A percentile compares a stretch with the other conserved stretches of the same genome.
phyloP scores from a whole-genome alignment of 225 moss, liverwort and hornwort genomes.

The Pleurozium schreberi region DNA sequence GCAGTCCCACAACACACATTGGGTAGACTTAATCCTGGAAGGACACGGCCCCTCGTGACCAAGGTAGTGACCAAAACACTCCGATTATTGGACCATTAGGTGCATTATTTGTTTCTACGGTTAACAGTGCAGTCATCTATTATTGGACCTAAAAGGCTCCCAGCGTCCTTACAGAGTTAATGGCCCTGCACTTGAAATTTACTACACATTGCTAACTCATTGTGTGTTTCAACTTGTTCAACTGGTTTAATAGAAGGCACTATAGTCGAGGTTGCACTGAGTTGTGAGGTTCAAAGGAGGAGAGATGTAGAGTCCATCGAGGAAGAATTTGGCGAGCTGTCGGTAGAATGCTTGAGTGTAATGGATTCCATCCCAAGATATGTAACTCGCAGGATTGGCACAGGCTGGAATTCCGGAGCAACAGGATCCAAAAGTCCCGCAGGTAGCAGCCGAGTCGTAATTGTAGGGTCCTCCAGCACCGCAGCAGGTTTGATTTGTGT shows the following conservation, averaged over 20 bases:
- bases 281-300: slow-evolving; percentile 17
- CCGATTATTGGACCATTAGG: no score
- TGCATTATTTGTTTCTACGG: not conserved
- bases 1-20: not conserved
- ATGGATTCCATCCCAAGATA: slow-evolving; percentile 30
- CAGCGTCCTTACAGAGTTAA: not conserved
- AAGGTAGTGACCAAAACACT: not conserved
- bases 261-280: not conserved
- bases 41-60: not conserved
- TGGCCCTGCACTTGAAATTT: not conserved
- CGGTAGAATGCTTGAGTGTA: slow-evolving; percentile 31
- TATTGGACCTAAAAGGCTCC: not conserved
- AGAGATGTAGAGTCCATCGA: slow-evolving; percentile 4
- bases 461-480: slow-evolving; percentile 26
- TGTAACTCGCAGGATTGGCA: not conserved
- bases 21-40: not conserved
- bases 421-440: not conserved
- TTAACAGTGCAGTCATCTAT: not conserved
- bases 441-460: not conserved
- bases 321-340: slow-evolving; percentile 29
- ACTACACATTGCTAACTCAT: not conserved
- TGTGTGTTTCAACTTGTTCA: not conserved
- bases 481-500: slow-evolving; percentile 24
- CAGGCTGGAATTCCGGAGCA: slow-evolving; percentile 3
- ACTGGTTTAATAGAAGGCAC: not conserved